Evolutionary conservation across 2,329 filamentous ascomycete species (phyloP), one percentile per base, ranked within the genome.

Genomic region (Ophiostoma pallidulum): DNA sequence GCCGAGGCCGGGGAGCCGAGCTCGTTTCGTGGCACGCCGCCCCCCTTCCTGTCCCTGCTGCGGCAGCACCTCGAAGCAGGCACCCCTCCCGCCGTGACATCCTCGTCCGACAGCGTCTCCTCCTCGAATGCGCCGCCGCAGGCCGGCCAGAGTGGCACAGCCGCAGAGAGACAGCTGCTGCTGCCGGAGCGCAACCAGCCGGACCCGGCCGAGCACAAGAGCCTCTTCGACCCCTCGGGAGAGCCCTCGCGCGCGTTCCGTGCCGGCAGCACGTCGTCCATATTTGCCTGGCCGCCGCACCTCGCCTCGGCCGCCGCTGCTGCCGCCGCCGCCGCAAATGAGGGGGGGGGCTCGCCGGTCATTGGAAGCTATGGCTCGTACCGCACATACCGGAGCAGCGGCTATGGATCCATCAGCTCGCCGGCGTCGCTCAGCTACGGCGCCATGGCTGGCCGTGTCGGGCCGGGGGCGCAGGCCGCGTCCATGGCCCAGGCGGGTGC

Each of bases 221-320:
- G 62, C 4, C 57, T 74, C 20, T 47, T 57, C 20, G 54, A 50
- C 2, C 67, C 37, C 4, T n/a, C 36, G 8, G 42, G n/a, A n/a
- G n/a, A 20, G 64, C 16, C 72, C 74, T 59, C 63, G 1, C 57
- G 62, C 45, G 45, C 60, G 3, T 60, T 63, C 49, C 57, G 58
- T 10, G 50, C 58, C 8, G 59, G 61, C 39, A 65, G 64, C 52
- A 53, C 56, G 59, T 62, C 64, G 22, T 74, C 73, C 47, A 74
- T 82, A 49, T 82, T 82, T 57, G 73, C 71, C 3, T 66, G 72
- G 12, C 73, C 76, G 6, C 77, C 78, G 33, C 75, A 77, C 50
- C 70, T 90, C 44, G 75, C 80, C 1, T 80, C 82, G 1, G 54
- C 53, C 4, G 36, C 45, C 1, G 45, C 36, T 0, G 50, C 40